phyloP scores from a whole-genome alignment of 2,329 filamentous ascomycete species.

The Fusarium solani-melongenae region DNA sequence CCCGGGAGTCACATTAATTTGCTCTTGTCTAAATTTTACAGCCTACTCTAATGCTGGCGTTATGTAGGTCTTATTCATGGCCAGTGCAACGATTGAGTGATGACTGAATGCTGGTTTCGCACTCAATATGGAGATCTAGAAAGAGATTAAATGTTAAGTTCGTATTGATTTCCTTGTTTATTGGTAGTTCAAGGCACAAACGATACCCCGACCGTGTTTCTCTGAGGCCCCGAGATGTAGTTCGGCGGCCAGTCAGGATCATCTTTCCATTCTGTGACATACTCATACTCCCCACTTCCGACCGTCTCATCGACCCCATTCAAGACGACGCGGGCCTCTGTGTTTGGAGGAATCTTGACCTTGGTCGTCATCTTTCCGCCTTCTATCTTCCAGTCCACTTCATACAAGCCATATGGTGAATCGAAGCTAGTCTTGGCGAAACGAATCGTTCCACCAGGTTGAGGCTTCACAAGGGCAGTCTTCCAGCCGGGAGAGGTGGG shows the following conservation, averaged over 20 bases:
- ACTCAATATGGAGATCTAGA: too few species aligned
- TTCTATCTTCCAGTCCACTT: constrained; percentile 4
- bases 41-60: too few species aligned
- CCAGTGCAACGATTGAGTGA: too few species aligned
- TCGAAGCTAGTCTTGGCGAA: constrained; percentile 3
- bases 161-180: too few species aligned
- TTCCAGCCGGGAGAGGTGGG: neutral
- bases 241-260: constrained; percentile 7
- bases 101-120: too few species aligned
- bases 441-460: constrained; percentile 2
- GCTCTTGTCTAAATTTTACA: too few species aligned
- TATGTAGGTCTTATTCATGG: too few species aligned
- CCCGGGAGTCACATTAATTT: too few species aligned
- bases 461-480: neutral
- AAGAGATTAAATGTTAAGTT: too few species aligned
- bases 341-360: constrained; percentile 1
- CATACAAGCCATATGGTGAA: constrained; percentile 8
- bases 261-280: neutral
- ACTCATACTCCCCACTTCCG: constrained; percentile 8
- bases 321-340: constrained; percentile 1
- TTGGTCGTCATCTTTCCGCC: constrained; percentile 1
- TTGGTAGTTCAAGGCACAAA: neutral
- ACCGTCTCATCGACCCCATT: neutral
- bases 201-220: neutral
- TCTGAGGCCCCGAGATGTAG: constrained; percentile 1